Evolutionary conservation across 805 yeast genomes (phyloP), one percentile per base, ranked within the genome.

Genomic region (Candida andamanensis): DNA sequence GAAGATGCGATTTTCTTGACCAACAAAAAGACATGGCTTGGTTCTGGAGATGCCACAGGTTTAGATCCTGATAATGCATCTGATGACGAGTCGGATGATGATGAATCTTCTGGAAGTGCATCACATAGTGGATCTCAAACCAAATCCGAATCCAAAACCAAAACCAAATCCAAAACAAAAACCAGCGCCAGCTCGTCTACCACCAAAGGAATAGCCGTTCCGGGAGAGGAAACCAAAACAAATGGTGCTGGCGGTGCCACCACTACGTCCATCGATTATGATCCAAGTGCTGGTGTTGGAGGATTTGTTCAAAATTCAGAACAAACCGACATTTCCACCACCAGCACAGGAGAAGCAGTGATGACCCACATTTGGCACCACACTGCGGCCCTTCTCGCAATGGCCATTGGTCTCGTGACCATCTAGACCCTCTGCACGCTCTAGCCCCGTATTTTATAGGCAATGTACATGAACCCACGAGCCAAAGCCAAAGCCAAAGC

Each of bases 31-130:
- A 74, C 87, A 4, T 59, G 70, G 48, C 58, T 87, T 38, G 82
- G 76, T 10, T 67, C 74, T 26, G 49, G 55, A n/a, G 77, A 70
- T 18, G 84, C 78, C 18, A 64, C 79, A 17, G 96, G 96, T 8
- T 60, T 75, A 29, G 71, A 84, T 46, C 76, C 78, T 12, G 64
- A 69, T 30, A 57, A 61, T 36, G 58, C 53, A 5, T 37, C 10
- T n/a, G 43, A 39, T 18, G 36, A 33, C 13, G 40, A 35, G 16
- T 31, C 35, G 6, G 33, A 35, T 10, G 26, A 20, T 9, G 39
- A 35, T 11, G 41, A 34, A 9, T 41, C 46, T 19, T 46, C 50
- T 9, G 55, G 55, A 13, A 36, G 51, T 6, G 33, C 39, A 4
- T 41, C 41, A 1, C 24, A 35, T 20, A 50, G 59, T n/a, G 33